Base-by-base conservation (phyloP, 192 early-diverging fungal species). In the Gamsiella multidivaricata region DNA sequence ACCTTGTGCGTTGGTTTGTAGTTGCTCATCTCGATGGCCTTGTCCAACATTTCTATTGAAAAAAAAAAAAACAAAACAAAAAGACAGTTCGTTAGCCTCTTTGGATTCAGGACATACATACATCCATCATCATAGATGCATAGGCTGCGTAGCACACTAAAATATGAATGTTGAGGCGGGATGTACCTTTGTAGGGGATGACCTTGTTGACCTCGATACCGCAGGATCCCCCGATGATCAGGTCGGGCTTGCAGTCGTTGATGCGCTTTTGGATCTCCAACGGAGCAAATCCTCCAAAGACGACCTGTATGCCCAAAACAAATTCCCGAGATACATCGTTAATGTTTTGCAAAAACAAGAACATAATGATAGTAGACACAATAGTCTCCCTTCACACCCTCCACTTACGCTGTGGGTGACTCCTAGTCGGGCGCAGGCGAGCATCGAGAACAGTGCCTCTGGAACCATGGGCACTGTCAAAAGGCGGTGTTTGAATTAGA, bases 351-450 rank as follows among this genome's bases (percentile, higher is more conserved):
- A 11, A 7, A 28, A 50, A 58, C 5, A 50, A 56, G n/a, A n/a
- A n/a, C n/a, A n/a, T n/a, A n/a, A n/a, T n/a, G n/a, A 55, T 46
- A 9, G 45, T 46, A 5, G n/a, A 18, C 45, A 10, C 39, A 41
- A 41, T 10, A 41, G 39, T 41, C 39, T 14, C 39, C 7, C 14
- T 14, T 7, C 65, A 64, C 90, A 90, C 88, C 94, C 93, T 12
- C 94, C 15, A 70, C 69, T 91, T 22, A 94, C 93, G 50, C 89
- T 90, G 58, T 94, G 92, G 12, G 95, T 82, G 12, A 91, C 92
- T n/a, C 94, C 95, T 12, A 95, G 72, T 10, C 94, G 86, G 10
- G 90, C 93, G 62, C 92, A 94, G 5, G 95, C 92, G 12, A 97
- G 90, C 89, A 97, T 94, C 4, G 89, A 90, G 64, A 94, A 78